Conservation (phyloP, 2,329 filamentous ascomycete species). For the Aplosporella prunicola region DNA sequence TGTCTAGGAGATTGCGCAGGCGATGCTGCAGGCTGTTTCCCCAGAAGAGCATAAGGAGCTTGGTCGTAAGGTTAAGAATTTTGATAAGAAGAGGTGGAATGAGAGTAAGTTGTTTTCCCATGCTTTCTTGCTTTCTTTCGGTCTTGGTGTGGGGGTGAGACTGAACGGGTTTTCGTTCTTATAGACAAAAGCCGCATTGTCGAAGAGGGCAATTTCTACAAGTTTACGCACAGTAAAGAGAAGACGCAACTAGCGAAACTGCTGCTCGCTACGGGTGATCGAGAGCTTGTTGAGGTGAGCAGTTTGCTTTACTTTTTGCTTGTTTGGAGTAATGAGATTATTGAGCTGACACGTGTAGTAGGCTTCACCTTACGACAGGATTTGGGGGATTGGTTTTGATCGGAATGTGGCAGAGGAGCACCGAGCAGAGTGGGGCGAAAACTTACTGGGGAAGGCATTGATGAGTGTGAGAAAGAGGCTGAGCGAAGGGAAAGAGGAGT, state of each 20-base stretch:
- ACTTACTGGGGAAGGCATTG: constrained; percentile 54
- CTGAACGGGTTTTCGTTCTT: not conserved
- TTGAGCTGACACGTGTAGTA: too few species aligned
- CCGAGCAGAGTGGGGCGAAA: constrained; percentile 50
- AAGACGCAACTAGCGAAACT: constrained; percentile 35
- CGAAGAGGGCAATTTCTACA: constrained; percentile 47
- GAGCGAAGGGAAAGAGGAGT: too few species aligned
- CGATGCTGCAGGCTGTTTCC: constrained; percentile 40
- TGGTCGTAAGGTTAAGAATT: constrained; percentile 46
- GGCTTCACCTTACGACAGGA: constrained; percentile 36
- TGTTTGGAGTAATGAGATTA: too few species aligned
- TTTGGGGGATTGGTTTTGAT: constrained; percentile 58
- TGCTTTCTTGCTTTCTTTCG: constrained; percentile 4
- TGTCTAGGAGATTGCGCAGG: constrained; percentile 29
- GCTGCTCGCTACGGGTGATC: constrained; percentile 50
- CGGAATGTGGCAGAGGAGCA: constrained; percentile 41
- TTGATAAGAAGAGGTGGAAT: constrained; percentile 45
- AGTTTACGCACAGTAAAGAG: constrained; percentile 41
- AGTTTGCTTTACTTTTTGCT: too few species aligned
- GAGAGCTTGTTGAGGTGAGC: constrained; percentile 53
- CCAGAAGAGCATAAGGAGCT: constrained; percentile 45
- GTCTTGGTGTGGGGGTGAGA: too few species aligned
- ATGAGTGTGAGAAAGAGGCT: constrained; percentile 49
- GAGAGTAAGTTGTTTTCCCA: constrained; percentile 20
- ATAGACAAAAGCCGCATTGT: constrained; percentile 39